Base-by-base conservation (phyloP, 169 alveolate species). In the Eimeria falciformis region DNA sequence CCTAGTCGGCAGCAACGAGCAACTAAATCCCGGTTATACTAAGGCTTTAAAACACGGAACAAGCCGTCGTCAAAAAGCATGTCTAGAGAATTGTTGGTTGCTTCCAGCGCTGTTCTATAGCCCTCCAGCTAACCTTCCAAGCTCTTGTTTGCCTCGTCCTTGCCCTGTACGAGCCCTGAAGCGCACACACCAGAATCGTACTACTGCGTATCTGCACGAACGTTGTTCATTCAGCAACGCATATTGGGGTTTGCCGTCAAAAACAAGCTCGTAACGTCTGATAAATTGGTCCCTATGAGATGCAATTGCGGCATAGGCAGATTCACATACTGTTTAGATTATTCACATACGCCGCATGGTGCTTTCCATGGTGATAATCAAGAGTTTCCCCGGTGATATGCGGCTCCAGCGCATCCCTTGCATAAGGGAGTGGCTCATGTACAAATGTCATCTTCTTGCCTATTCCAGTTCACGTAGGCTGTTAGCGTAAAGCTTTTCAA, bases 301-400 rank as follows among this genome's bases (percentile, higher is more conserved):
- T 33, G 40, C 40, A 2, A 33, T 33, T 33, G 40, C 40, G 2
- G 40, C 40, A 33, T 33, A 33, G 40, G 40, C 40, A 33, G 40
- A 33, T 1, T 11, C 18, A 21, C 94, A 62, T 27, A 92, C 94
- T 92, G 71, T 92, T 92, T 50, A 92, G 86, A 58, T 92, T 92
- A 62, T 62, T 69, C 29, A 92, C 92, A 37, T 92, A 92, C 1
- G 85, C 75, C 27, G 94, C 94, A 33, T 92, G 95, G 90, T 89
- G 94, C 92, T 98, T 98, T 65, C 98, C 98, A 94, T 98, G 97
- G 94, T 98, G 99, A 92, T 95, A 97, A 50, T 96, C 96, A 25
- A 98, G 93, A 14, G 99, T 96, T 68, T 97, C 98, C 50, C 96
- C 97, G 53, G 99, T 97, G 71, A 98, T 96, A 69, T 97, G 99